A percentile compares a stretch with the other conserved stretches of the same genome.
phyloP scores from a whole-genome alignment of 305 asterid species.

The Fraxinus xanthoxyloides region DNA sequence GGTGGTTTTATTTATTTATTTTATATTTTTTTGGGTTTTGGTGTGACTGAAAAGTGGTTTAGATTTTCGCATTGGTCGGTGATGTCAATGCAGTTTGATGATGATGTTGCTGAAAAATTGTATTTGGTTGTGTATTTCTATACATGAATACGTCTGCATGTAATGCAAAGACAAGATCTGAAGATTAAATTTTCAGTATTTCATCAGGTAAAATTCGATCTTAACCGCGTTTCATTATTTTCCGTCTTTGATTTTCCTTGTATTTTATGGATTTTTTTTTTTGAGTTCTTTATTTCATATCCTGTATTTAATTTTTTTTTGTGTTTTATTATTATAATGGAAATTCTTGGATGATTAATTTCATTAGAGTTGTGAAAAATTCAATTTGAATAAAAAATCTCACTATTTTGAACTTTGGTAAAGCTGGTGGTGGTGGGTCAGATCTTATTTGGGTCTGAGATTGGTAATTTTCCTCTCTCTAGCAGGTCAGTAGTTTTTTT shows the following conservation, averaged over 20 bases:
- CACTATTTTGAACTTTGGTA: conserved; percentile 15
- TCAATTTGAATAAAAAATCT: conserved; percentile 22
- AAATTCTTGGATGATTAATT: conserved; percentile 21
- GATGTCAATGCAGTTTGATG: conserved; percentile 45
- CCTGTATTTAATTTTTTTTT: neutral
- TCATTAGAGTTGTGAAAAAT: conserved; percentile 7
- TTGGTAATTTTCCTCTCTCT: conserved; percentile 12
- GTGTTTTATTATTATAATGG: neutral
- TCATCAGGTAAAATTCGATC: conserved; percentile 34
- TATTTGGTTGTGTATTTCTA: neutral
- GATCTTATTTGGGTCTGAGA: conserved; percentile 25
- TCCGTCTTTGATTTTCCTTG: conserved; percentile 1
- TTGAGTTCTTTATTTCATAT: conserved; percentile 7
- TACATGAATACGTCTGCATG: conserved; percentile 37
- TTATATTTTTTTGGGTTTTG: conserved; percentile 26
- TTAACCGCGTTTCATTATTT: conserved; percentile 5
- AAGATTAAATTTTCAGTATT: conserved; percentile 31
- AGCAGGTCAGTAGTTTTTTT: conserved; percentile 12
- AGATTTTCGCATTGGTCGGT: conserved; percentile 37
- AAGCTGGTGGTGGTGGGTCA: conserved; percentile 33
- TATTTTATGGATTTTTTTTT: neutral
- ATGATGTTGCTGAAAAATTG: conserved; percentile 15
- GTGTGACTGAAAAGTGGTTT: conserved; percentile 14
- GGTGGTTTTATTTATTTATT: neutral
- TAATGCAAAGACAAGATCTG: conserved; percentile 56